phyloP scores from a whole-genome alignment of 257 asterid species.

The Primulina eburnea region DNA sequence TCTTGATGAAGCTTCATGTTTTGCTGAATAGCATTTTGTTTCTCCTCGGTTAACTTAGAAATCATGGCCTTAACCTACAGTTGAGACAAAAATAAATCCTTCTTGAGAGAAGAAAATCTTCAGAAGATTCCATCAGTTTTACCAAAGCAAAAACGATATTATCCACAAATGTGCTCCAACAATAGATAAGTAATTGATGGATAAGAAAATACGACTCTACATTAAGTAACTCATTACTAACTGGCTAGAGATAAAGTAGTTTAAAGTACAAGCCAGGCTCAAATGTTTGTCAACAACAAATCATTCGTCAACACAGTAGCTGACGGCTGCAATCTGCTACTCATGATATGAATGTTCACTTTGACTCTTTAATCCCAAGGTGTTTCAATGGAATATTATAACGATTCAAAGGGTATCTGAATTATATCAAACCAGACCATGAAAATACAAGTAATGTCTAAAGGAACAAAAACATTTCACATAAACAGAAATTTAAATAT shows the following conservation, averaged over 20 bases:
- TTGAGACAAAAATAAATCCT: conserved; percentile 23
- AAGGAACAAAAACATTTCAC: not conserved
- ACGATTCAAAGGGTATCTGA: not conserved
- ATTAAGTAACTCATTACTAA: no score
- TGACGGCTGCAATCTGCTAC: not conserved
- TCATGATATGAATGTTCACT: not conserved
- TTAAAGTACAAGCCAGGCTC: conserved; percentile 1
- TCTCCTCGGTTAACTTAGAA: conserved; percentile 78
- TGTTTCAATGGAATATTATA: no score
- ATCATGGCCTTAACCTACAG: conserved; percentile 66
- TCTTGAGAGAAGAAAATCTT: not conserved
- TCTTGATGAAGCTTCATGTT: conserved; percentile 68
- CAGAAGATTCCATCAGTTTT: conserved; percentile 9
- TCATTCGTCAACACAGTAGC: not conserved
- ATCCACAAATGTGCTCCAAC: conserved; percentile 1
- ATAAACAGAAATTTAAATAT: not conserved
- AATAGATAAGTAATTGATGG: not conserved
- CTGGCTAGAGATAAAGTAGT: not conserved
- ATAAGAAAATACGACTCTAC: not conserved
- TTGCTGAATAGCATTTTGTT: conserved; percentile 57
- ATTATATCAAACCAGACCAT: not conserved
- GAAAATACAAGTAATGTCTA: not conserved
- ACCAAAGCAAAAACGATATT: conserved; percentile 4
- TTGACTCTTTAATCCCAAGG: not conserved
- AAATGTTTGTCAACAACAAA: no score